phyloP scores from a whole-genome alignment of 768 basidiomycete genomes.

The Cubamyces sp. region DNA sequence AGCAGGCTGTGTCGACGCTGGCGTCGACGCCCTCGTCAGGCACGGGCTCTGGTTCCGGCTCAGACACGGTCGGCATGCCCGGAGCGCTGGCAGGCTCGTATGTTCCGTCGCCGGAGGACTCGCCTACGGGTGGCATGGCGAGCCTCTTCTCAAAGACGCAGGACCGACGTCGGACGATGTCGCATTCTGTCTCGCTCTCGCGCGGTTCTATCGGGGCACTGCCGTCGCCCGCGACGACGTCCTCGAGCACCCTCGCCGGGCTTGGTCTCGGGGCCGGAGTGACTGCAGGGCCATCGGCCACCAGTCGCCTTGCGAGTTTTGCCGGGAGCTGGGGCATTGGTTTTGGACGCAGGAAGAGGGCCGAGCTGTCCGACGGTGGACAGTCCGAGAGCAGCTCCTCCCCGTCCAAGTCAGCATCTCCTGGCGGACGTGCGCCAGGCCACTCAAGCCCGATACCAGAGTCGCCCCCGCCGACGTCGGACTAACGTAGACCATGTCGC shows the following conservation, averaged over 20 bases:
- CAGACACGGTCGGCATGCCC: constrained; percentile 30
- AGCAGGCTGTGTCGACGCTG: constrained; percentile 51
- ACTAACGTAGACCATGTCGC: not conserved
- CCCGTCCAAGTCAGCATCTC: constrained; percentile 9
- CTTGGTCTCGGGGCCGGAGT: constrained; percentile 15
- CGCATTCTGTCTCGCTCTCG: constrained; percentile 56
- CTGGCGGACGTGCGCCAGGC: constrained; percentile 13
- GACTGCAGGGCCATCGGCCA: constrained; percentile 24
- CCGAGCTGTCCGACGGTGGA: constrained; percentile 11
- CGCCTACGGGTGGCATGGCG: constrained; percentile 63
- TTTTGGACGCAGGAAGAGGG: constrained; percentile 59
- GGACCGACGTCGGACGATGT: constrained; percentile 58
- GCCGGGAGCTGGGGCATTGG: constrained; percentile 63
- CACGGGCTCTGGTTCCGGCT: constrained; percentile 23
- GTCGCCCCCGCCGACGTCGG: constrained; percentile 10
- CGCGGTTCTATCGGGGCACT: constrained; percentile 8
- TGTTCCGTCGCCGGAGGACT: constrained; percentile 61
- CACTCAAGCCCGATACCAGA: constrained; percentile 23
- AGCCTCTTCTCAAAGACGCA: constrained; percentile 40
- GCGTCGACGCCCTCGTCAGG: constrained; percentile 35
- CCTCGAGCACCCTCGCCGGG: constrained; percentile 30
- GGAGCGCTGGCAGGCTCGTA: constrained; percentile 19
- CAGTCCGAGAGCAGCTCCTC: constrained; percentile 1
- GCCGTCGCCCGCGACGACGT: constrained; percentile 48
- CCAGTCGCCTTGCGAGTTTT: constrained; percentile 38